Base-by-base conservation (phyloP, 805 yeast genomes). In the Metschnikowia koreensis region DNA sequence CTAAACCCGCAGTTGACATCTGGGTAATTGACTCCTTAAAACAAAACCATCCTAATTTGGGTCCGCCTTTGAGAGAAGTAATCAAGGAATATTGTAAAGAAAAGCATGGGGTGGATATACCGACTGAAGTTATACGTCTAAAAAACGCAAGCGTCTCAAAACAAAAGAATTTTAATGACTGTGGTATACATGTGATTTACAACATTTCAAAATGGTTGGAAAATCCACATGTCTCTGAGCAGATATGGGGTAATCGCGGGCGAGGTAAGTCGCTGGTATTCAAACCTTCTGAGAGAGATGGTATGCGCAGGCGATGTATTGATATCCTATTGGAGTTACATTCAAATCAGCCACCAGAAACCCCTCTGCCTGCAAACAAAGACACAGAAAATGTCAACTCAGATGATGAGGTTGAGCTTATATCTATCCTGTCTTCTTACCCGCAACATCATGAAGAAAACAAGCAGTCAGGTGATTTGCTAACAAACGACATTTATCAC, bases 101-200 rank as follows among this genome's bases (percentile, higher is more conserved):
- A 34, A 84, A 81, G 58, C 77, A 81, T 57, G 69, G 68, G 0
- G 55, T 84, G 9, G 74, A 70, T 0, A 61, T 91, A 3, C 69
- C 69, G 17, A 73, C 73, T 11, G 66, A 69, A 6, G 76, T 73
- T 41, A 80, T 92, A 22, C 66, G 75, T 41, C 68, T 81, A 44
- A 65, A 73, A 46, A 66, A 73, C 7, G 82, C 84, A 5, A 63
- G 72, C 6, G 94, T 90, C 0, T 97, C 97, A 0, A 82, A 78
- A 52, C 99, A 94, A 63, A 83, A 84, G 31, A 94, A 94, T 65
- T 83, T 85, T 69, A 89, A 91, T 64, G 99, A 94, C 66, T 94
- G 99, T 71, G 99, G 99, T 1, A 82, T 94, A 17, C 97, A 89
- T 69, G 88, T 93, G 1, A 85, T 94, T 13, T 85, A 85, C 59